phyloP scores from a whole-genome alignment of 352 stramenopile species.

The Globisporangium nunn region DNA sequence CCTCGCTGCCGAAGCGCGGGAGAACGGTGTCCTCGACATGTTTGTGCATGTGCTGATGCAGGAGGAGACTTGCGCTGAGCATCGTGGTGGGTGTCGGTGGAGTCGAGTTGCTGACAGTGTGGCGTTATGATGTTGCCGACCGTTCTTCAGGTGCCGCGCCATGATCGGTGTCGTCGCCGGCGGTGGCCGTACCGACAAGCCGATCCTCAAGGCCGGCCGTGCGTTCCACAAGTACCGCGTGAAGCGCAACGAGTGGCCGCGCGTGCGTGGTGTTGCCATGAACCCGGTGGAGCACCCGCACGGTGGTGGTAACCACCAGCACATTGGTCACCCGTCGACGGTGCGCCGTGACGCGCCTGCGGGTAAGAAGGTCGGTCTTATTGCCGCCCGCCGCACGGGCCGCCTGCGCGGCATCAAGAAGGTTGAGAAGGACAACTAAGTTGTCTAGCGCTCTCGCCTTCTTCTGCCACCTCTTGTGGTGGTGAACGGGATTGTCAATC shows the following conservation, averaged over 20 bases:
- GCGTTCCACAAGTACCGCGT: slow-evolving; percentile 23
- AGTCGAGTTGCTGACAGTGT: slow-evolving; percentile 9
- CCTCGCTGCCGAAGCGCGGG: slow-evolving; percentile 9
- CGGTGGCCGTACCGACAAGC: slow-evolving; percentile 98
- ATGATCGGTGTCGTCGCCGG: slow-evolving; percentile 97
- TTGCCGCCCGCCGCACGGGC: slow-evolving; percentile 95
- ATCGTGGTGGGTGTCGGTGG: not conserved
- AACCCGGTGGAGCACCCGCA: slow-evolving; percentile 99
- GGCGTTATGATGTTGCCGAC: slow-evolving; percentile 15
- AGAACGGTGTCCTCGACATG: slow-evolving; percentile 2
- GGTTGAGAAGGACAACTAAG: slow-evolving; percentile 89
- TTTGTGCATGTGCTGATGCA: not conserved
- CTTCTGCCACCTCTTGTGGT: slow-evolving; percentile 1
- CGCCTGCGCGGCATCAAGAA: slow-evolving; percentile 98
- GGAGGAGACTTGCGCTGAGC: not conserved
- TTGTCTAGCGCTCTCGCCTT: slow-evolving; percentile 9
- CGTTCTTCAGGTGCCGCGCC: slow-evolving; percentile 83
- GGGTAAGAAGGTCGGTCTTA: slow-evolving; percentile 99
- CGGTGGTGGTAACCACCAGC: slow-evolving; percentile 99
- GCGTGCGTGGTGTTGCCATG: slow-evolving; percentile 98
- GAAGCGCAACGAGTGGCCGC: slow-evolving; percentile 99
- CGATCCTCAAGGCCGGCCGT: slow-evolving; percentile 82
- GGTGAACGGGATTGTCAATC: slow-evolving; percentile 44
- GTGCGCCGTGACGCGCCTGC: slow-evolving; percentile 89
- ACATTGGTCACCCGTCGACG: slow-evolving; percentile 99